Conservation (phyloP, 1,284 basidiomycete genomes). For the Hymenochaete sp. region DNA sequence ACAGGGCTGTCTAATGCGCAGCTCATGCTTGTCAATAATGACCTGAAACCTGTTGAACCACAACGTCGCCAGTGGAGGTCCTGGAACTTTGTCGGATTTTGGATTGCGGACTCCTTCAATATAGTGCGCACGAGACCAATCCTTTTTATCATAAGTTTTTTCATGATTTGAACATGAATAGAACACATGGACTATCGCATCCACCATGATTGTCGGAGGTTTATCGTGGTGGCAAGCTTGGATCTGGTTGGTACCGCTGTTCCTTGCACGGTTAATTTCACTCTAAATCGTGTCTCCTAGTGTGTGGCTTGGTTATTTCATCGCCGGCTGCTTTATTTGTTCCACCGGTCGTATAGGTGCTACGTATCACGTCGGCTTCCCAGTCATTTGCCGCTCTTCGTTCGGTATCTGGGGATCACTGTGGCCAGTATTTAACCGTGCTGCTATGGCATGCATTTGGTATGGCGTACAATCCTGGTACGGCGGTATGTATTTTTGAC, state of each 20-base stretch:
- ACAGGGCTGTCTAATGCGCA: constrained; percentile 17
- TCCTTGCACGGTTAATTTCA: neutral
- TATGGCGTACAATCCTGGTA: constrained; percentile 78
- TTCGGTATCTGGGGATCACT: constrained; percentile 79
- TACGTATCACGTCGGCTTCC: constrained; percentile 75
- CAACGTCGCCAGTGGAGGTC: constrained; percentile 51
- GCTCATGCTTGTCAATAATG: constrained; percentile 17
- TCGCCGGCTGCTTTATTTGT: constrained; percentile 69
- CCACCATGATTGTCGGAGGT: constrained; percentile 67
- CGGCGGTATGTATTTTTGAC: constrained; percentile 42
- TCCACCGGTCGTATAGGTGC: constrained; percentile 77
- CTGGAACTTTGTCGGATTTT: constrained; percentile 61
- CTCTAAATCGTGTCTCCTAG: constrained; percentile 24
- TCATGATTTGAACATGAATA: constrained; percentile 22
- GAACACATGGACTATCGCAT: constrained; percentile 60
- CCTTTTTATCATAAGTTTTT: constrained; percentile 9
- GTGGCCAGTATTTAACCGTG: constrained; percentile 79
- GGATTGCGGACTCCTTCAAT: constrained; percentile 77
- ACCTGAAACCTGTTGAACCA: constrained; percentile 33
- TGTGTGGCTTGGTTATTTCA: constrained; percentile 68
- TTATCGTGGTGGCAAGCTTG: constrained; percentile 81
- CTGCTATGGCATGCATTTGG: constrained; percentile 73
- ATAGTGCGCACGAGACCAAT: constrained; percentile 43
- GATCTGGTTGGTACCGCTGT: constrained; percentile 32
- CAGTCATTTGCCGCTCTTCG: constrained; percentile 65